phyloP scores from a whole-genome alignment of 108 stramenopile genomes.

The Epithemia pelagica region DNA sequence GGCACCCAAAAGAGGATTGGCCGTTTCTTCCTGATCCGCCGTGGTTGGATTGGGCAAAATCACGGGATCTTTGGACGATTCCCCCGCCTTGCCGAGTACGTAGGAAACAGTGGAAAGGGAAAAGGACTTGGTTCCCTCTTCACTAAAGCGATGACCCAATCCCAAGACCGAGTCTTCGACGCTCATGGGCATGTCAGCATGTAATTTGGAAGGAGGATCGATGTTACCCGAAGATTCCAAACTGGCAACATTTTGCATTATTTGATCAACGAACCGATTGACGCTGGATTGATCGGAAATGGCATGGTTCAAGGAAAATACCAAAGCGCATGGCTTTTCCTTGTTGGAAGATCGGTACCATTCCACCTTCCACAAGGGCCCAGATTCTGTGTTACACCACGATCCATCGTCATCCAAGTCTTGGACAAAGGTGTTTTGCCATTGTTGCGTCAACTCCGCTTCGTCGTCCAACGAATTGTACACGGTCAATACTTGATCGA shows the following conservation, averaged over 20 bases:
- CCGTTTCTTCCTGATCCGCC: slow-evolving; percentile 21
- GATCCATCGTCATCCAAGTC: slow-evolving; percentile 66
- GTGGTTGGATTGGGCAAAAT: slow-evolving; percentile 61
- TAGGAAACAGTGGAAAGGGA: slow-evolving; percentile 49
- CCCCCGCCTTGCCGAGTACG: slow-evolving; percentile 70
- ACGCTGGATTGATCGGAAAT: slow-evolving; percentile 78
- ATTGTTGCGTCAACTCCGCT: slow-evolving; percentile 40
- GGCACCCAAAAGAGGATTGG: slow-evolving; percentile 47
- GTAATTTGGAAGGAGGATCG: slow-evolving; percentile 12
- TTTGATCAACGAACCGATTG: slow-evolving; percentile 67
- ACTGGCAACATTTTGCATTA: slow-evolving; percentile 41
- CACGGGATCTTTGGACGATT: slow-evolving; percentile 70
- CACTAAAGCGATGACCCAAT: slow-evolving; percentile 33
- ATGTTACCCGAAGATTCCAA: slow-evolving; percentile 40
- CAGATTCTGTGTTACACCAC: slow-evolving; percentile 39
- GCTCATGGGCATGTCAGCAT: slow-evolving; percentile 51
- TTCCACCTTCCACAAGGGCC: slow-evolving; percentile 71
- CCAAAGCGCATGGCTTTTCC: slow-evolving; percentile 39
- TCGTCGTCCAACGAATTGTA: slow-evolving; percentile 26
- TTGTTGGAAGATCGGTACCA: slow-evolving; percentile 37
- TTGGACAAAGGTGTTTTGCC: slow-evolving; percentile 45
- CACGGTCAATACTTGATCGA: slow-evolving; percentile 41
- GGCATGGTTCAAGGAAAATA: slow-evolving; percentile 81
- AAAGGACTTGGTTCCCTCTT: slow-evolving; percentile 33
- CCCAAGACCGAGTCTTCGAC: slow-evolving; percentile 80